Percentiles rank a stretch among this genome's conserved stretches.
Conservation (phyloP, 768 basidiomycete species). For the Boletus subparvulus region DNA sequence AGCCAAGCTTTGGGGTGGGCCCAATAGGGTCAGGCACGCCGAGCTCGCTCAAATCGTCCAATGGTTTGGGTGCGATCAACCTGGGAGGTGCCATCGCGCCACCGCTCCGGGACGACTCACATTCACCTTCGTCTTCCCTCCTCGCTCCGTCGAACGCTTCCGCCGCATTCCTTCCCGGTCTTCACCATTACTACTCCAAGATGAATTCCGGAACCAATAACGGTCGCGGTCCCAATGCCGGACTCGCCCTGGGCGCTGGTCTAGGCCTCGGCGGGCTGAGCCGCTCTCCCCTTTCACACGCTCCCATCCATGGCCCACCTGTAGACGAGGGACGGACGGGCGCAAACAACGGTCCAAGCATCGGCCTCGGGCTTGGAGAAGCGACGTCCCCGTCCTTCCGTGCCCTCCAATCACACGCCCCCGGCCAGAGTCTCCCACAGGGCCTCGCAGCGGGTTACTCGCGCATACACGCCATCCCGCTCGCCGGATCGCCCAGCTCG, state of each 20-base stretch:
- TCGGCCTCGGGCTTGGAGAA: slow-evolving; percentile 28
- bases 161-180: slow-evolving; percentile 75
- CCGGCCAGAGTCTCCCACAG: slow-evolving; percentile 88
- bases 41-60: slow-evolving; percentile 50
- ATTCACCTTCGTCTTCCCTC: slow-evolving; percentile 32
- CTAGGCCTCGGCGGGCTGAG: slow-evolving; percentile 27
- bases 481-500: slow-evolving; percentile 38
- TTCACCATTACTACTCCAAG: slow-evolving; percentile 66
- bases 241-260: slow-evolving; percentile 22
- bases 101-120: slow-evolving; percentile 35
- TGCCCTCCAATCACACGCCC: slow-evolving; percentile 85
- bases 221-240: slow-evolving; percentile 27
- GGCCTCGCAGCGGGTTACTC: slow-evolving; percentile 91
- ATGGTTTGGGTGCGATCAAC: slow-evolving; percentile 34
- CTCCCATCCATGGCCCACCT: slow-evolving; percentile 27
- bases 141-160: slow-evolving; percentile 75
- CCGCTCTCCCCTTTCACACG: slow-evolving; percentile 30
- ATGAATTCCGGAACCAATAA: slow-evolving; percentile 35
- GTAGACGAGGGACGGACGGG: slow-evolving; percentile 26
- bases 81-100: slow-evolving; percentile 11
- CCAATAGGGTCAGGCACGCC: slow-evolving; percentile 44
- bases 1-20: slow-evolving; percentile 21
- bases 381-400: slow-evolving; percentile 65
- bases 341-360: slow-evolving; percentile 8
- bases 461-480: slow-evolving; percentile 73